A percentile compares a stretch with the other conserved stretches of the same genome.
Conservation (phyloP, 2,329 filamentous ascomycete genomes). For the Penicillium sumatraense region DNA sequence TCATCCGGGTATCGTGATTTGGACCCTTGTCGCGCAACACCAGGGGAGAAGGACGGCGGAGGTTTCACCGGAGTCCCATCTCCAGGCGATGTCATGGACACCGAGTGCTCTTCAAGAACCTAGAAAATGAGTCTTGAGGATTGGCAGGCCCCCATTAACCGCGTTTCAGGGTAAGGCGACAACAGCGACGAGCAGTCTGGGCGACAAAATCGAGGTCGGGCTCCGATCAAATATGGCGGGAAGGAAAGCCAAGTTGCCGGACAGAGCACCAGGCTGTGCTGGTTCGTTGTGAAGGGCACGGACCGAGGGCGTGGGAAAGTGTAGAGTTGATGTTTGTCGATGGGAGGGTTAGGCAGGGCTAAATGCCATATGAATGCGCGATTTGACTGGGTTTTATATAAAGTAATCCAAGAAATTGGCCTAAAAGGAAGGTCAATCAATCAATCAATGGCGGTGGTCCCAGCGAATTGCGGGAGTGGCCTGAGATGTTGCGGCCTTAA, state of each 20-base stretch:
- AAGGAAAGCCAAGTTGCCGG: constrained; percentile 18
- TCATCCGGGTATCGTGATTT: constrained; percentile 61
- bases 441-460: too few species aligned
- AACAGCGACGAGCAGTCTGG: neutral
- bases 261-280: too few species aligned
- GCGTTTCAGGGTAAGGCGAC: neutral
- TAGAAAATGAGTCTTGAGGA: constrained; percentile 18
- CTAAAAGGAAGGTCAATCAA: too few species aligned
- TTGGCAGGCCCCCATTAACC: constrained; percentile 35
- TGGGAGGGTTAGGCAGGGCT: too few species aligned
- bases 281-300: too few species aligned
- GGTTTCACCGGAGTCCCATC: constrained; percentile 69
- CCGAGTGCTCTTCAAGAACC: constrained; percentile 33
- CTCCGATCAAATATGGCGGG: constrained; percentile 19
- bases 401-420: too few species aligned
- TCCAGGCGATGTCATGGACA: constrained; percentile 70
- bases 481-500: too few species aligned
- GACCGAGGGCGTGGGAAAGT: too few species aligned
- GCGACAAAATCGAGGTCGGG: constrained; percentile 6
- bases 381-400: too few species aligned
- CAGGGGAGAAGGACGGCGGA: constrained; percentile 71
- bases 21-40: constrained; percentile 63
- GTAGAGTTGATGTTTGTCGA: too few species aligned
- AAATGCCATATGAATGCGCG: too few species aligned
- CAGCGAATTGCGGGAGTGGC: too few species aligned